Evolutionary conservation across 495 filamentous ascomycete genomes (phyloP), one percentile per base, ranked within the genome.

Genomic region (Trichoderma virens): DNA sequence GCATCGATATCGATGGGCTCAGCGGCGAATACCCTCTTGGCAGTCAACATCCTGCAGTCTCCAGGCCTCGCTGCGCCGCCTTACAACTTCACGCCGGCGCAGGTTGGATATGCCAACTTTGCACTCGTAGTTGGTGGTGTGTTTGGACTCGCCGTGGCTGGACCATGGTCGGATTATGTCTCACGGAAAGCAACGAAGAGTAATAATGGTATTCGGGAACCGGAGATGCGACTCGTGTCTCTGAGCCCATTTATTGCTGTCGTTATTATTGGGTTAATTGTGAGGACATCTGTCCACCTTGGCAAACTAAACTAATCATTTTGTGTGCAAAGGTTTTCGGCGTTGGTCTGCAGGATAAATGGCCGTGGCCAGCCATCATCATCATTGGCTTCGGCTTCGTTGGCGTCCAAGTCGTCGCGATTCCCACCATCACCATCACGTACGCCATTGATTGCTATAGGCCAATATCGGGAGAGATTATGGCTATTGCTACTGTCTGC

Each of bases 401-500:
- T 0, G 85, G 84, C 5, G 76, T 88, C 35, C 80, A 85, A 68
- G 81, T 84, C 32, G 79, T 85, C 20, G 83, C 82, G 1, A 72
- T 88, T 13, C 85, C 85, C 23, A 77, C 84, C n/a, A 66, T 73
- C 39, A 66, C 65, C 14, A 70, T 71, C 13, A 64, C 71, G 2
- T 84, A 84, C 65, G 78, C 79, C 9, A 77, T 86, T 31, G 85
- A 88, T 65, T 79, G 74, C 68, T 88, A 89, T 70, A 87, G 85
- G 71, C 77, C 83, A 13, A 74, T 86, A 6, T 73, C 82, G 0
- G 85, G 85, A n/a, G 79, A 81, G 59, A 80, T 86, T 61, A 82
- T 85, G 72, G 79, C 85, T 3, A 71, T 77, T 41, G 81, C 82
- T 61, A 85, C 83, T 1, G 81, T 85, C 39, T 77, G 82, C 64